Base-by-base conservation (phyloP, 202 grass and related monocot species). In the Panicum virgatum region DNA sequence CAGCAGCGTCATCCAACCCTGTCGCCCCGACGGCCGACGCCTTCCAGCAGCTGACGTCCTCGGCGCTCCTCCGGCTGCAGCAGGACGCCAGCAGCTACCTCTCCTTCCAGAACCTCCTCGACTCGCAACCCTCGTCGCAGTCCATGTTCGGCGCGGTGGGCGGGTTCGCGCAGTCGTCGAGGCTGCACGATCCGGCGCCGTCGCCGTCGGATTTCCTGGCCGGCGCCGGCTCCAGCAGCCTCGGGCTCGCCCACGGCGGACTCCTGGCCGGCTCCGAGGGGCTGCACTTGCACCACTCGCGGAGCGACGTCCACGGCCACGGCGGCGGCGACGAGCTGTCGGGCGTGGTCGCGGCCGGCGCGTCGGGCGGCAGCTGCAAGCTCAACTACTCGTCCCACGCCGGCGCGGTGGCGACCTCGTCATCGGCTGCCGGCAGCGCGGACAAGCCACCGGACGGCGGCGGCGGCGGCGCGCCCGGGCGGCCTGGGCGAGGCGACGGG, bases 1-100 rank as follows among this genome's bases (percentile, higher is more conserved):
- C 89, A 18, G 40, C 78, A 8, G 54, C 78, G 7, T 66, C 87
- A 7, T 76, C 68, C 83, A 87, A 69, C 62, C 18, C 76, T 22
- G 43, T 23, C 36, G 62, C 70, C 12, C 54, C 18, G 50, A 1
- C 51, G 13, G 10, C 70, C 57, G 74, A 84, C 40, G n/a, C 80
- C 59, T 89, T 80, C 83, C 85, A 79, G 46, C 85, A 79, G 46
- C 82, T 82, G 44, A 78, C 72, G 50, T 77, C 77, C 7, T 77
- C 89, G 46, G 59, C 89, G 36, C 83, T 94, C 6, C 83, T 94
- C 78, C 84, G 79, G 89, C 81, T 89, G 89, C 92, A 90, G 86
- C 89, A 90, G 62, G 81, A 88, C 51, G 53, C 78, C 45, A 78
- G 43, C 83, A 79, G 79, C 88, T 89, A 86, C 83, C 79, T 86